Conservation (phyloP, 2,329 filamentous ascomycete genomes). For the Fusarium longipes region DNA sequence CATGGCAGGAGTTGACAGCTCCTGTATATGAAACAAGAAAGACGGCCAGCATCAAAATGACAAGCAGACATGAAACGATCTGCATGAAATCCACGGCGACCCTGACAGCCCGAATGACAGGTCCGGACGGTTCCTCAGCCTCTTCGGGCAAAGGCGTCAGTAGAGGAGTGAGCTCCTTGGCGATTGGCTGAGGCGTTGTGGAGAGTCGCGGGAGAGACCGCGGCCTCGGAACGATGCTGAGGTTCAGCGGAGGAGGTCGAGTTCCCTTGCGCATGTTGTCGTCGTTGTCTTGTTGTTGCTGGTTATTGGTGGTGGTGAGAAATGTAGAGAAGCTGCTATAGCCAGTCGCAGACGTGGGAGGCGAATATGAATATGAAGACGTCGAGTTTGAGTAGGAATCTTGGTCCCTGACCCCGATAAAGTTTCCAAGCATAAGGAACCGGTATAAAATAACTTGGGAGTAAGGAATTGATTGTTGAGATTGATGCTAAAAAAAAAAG, state of each 20-base stretch:
- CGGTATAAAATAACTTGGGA: neutral
- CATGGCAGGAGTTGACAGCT: constrained; percentile 34
- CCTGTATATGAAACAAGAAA: constrained; percentile 47
- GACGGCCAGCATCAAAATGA: constrained; percentile 49
- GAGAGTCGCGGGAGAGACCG: constrained; percentile 41
- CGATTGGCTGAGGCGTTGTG: constrained; percentile 31
- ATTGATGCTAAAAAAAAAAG: constrained; percentile 1
- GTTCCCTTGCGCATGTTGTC: constrained; percentile 47
- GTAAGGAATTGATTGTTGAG: neutral
- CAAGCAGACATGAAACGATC: constrained; percentile 47
- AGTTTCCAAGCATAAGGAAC: constrained; percentile 34
- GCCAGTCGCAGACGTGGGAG: constrained; percentile 28
- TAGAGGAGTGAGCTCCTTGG: constrained; percentile 41
- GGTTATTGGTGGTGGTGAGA: constrained; percentile 5
- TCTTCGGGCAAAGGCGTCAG: constrained; percentile 44
- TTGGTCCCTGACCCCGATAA: constrained; percentile 25
- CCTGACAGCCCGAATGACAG: constrained; percentile 44
- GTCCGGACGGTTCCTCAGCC: constrained; percentile 38
- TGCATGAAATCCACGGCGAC: constrained; percentile 49
- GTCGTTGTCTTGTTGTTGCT: constrained; percentile 6
- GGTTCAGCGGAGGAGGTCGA: constrained; percentile 50
- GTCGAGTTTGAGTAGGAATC: constrained; percentile 29
- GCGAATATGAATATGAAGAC: neutral
- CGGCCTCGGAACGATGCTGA: constrained; percentile 45
- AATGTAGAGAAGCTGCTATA: constrained; percentile 22